Percentiles rank a stretch among this genome's conserved stretches.
These are phyloP conservation scores for Aspergillus sp. DNA, from an alignment of 2,329 filamentous ascomycete species.

Conservation along the genomic window DNA sequence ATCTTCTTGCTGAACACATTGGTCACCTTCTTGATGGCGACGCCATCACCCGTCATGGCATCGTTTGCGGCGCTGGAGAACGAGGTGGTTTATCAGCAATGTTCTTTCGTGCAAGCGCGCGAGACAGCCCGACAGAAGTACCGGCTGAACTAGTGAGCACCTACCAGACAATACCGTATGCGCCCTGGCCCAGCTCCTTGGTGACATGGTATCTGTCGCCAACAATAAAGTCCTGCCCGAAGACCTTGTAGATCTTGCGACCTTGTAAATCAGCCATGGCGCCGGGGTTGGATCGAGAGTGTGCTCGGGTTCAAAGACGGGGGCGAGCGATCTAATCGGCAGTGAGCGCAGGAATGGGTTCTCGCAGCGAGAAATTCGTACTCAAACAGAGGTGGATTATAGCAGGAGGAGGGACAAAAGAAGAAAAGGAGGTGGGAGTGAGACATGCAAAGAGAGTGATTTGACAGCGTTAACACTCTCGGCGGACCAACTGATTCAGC, in stretches of 20 bases:
- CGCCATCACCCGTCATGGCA: constrained; percentile 80
- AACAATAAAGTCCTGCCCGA: constrained; percentile 98
- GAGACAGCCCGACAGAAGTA: constrained; percentile 1
- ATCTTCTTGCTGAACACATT: constrained; percentile 99
- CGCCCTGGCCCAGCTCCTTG: constrained; percentile 96
- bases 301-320: not conserved
- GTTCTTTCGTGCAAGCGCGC: not conserved
- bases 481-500: not conserved
- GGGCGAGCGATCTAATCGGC: not conserved
- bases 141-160: constrained; percentile 16
- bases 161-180: constrained; percentile 97
- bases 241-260: constrained; percentile 97
- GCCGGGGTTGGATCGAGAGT: not conserved
- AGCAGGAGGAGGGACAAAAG: constrained; percentile 2
- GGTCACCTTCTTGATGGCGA: constrained; percentile 99
- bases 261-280: constrained; percentile 56
- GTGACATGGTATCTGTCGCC: constrained; percentile 98
- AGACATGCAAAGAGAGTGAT: constrained; percentile 4
- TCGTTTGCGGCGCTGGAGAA: constrained; percentile 81
- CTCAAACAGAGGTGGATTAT: not conserved
- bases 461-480: constrained; percentile 12
- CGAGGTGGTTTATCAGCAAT: constrained; percentile 9
- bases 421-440: constrained; percentile 3
- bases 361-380: not conserved
- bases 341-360: not conserved